phyloP scores from a whole-genome alignment of 331 rosid species.

The Rosa hybrid region DNA sequence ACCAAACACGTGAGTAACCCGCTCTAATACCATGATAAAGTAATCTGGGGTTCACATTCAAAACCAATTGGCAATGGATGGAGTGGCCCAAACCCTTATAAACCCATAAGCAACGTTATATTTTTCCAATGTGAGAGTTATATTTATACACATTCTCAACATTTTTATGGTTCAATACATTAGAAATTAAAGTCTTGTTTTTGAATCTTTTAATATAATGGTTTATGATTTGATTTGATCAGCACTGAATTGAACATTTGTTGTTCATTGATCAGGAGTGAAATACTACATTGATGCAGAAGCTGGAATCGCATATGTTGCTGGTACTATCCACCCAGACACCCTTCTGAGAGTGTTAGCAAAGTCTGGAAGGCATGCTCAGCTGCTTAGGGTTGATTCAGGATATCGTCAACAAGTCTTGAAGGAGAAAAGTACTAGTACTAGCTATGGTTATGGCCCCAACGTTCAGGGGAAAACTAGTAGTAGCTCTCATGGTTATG shows the following conservation, averaged over 20 bases:
- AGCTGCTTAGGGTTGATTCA: slow-evolving; percentile 11
- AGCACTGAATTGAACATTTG: neutral
- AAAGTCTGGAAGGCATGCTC: slow-evolving; percentile 25
- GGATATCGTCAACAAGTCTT: neutral
- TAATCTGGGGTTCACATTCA: no score
- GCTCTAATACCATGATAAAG: no score
- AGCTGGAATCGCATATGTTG: slow-evolving; percentile 10
- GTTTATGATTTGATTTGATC: neutral
- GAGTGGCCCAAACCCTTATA: no score
- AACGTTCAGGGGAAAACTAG: neutral
- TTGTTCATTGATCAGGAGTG: slow-evolving; percentile 2
- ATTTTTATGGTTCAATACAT: no score
- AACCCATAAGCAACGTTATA: no score
- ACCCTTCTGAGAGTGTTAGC: slow-evolving; percentile 7
- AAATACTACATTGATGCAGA: slow-evolving; percentile 19
- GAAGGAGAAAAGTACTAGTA: neutral
- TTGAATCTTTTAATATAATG: no score
- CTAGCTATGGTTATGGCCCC: neutral
- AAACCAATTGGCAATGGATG: no score
- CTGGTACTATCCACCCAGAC: slow-evolving; percentile 11
- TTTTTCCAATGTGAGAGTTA: no score
- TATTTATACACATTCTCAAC: no score
- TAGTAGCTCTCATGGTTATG: neutral
- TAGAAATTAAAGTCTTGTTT: no score
- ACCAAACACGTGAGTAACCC: no score